These are phyloP conservation scores for Ligustrum vulgare DNA, from an alignment of 257 asterid genomes.

Conservation along the genomic window DNA sequence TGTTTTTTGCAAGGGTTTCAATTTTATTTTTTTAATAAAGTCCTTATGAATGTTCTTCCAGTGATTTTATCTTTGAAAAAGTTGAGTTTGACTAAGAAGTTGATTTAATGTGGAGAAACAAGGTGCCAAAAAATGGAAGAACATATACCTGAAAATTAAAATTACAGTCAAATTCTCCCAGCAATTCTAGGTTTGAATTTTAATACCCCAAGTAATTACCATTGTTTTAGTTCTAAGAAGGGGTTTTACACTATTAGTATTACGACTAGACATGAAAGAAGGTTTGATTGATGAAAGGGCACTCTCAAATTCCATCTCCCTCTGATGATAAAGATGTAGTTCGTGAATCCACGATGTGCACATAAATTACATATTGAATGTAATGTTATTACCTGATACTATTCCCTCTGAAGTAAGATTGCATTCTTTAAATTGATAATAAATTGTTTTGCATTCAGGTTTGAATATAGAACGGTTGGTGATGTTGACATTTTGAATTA, in stretches of 20 bases:
- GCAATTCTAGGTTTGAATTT: no score
- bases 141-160: no score
- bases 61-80: conserved; percentile 9
- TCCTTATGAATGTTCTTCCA: background rate
- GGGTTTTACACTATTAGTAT: background rate
- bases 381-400: no score
- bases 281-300: background rate
- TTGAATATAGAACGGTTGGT: conserved; percentile 29
- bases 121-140: no score
- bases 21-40: background rate
- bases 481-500: conserved; percentile 34
- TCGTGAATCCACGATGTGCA: background rate
- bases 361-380: no score
- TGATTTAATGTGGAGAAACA: conserved; percentile 17
- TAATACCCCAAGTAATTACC: background rate
- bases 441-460: background rate
- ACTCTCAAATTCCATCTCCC: background rate
- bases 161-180: no score
- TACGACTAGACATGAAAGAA: background rate
- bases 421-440: background rate
- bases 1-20: background rate
- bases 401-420: background rate
- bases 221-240: background rate
- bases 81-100: conserved; percentile 3
- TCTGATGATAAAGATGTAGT: background rate